Evolutionary conservation across 2,329 filamentous ascomycete species (phyloP).

Genomic region (Ceratocystis papillata): DNA sequence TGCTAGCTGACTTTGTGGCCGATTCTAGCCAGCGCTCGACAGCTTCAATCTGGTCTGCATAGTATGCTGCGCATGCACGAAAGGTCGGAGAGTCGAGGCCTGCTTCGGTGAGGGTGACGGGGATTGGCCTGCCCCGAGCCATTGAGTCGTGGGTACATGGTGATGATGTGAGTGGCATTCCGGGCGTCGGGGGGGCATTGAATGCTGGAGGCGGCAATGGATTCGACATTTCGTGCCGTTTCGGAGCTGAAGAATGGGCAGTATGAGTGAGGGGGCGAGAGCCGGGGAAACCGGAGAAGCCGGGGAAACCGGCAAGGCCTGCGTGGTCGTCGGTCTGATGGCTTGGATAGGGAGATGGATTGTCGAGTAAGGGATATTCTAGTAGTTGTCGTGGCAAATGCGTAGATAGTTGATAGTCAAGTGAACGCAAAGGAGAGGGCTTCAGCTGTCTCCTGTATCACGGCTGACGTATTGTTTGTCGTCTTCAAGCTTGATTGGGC

Average conservation of each 20-base stretch:
- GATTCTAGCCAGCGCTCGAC: conserved; percentile 83
- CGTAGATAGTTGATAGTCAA: too few species aligned
- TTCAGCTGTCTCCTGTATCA: too few species aligned
- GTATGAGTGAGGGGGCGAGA: not conserved
- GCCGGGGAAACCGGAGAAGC: not conserved
- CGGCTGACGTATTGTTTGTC: too few species aligned
- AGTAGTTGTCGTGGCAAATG: too few species aligned
- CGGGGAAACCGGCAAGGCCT: too few species aligned
- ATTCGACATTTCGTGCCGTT: not conserved
- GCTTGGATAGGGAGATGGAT: too few species aligned
- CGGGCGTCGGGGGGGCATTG: not conserved
- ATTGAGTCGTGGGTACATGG: conserved; percentile 17
- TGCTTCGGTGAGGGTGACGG: conserved; percentile 85
- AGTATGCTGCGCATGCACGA: conserved; percentile 74
- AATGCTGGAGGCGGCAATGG: conserved; percentile 3
- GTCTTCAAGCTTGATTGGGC: too few species aligned
- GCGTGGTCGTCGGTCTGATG: too few species aligned
- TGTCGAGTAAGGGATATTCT: too few species aligned
- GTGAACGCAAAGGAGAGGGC: too few species aligned
- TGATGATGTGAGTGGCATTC: not conserved
- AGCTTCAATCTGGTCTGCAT: conserved; percentile 80
- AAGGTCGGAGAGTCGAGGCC: conserved; percentile 94
- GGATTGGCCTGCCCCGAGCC: conserved; percentile 40
- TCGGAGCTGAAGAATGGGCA: too few species aligned
- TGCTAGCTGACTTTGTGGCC: conserved; percentile 44